phyloP scores from a whole-genome alignment of 208 protist species.

The Plasmodiophora brassicae region DNA sequence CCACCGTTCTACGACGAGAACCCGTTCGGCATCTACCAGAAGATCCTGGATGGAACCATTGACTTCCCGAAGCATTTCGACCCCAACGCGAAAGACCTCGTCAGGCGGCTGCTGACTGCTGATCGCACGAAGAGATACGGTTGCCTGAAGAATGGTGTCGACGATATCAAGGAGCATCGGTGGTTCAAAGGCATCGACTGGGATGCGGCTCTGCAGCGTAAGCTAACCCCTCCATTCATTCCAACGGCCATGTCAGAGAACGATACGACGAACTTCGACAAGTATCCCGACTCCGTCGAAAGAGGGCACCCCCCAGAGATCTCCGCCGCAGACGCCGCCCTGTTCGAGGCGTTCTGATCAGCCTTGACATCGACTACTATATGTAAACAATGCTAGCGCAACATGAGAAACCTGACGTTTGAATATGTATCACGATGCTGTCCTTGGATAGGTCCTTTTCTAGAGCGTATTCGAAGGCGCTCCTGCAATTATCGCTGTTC shows the following conservation, averaged over 20 bases:
- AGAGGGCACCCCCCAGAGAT: not conserved
- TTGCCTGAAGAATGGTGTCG: constrained; percentile 45
- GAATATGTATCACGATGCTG: no score
- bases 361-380: no score
- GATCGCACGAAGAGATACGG: constrained; percentile 50
- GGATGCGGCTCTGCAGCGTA: not conserved
- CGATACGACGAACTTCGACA: constrained; percentile 44
- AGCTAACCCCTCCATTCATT: not conserved
- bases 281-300: constrained; percentile 41
- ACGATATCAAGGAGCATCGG: constrained; percentile 54
- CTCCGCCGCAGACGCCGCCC: constrained; percentile 28
- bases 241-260: not conserved
- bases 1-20: constrained; percentile 68
- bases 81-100: constrained; percentile 49
- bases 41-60: constrained; percentile 56
- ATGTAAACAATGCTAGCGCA: no score
- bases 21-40: constrained; percentile 59
- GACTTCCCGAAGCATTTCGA: constrained; percentile 52
- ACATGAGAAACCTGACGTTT: no score
- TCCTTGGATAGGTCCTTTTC: no score
- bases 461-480: no score
- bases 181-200: constrained; percentile 44
- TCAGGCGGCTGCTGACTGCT: constrained; percentile 48
- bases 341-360: constrained; percentile 37
- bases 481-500: no score